Evolutionary conservation across 768 basidiomycete genomes (phyloP), one percentile per base, ranked within the genome.

Genomic region (Agrocybe pediades): DNA sequence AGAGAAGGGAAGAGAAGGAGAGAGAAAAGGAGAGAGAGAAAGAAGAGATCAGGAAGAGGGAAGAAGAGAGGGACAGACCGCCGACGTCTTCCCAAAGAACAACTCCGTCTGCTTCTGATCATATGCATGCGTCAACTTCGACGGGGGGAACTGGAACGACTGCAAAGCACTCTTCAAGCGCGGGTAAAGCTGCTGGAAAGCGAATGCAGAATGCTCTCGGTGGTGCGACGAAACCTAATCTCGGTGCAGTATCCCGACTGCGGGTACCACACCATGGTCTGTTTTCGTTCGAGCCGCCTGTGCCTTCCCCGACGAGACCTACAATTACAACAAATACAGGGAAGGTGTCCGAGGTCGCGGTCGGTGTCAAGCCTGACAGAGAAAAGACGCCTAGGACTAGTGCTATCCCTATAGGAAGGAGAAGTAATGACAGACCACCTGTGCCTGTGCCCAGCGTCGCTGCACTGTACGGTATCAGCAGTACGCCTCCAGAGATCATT

Each of bases 201-300:
- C 61, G 68, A 62, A 67, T 45, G 62, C 25, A 50, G n/a, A 42
- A 40, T 26, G 49, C 33, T 13, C 13, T 49, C 6, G 48, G 25
- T 9, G n/a, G 62, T 42, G 60, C 62, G 6, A 62, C 59, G 20
- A 62, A 61, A 53, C 62, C 66, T 49, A 54, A n/a, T n/a, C n/a
- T n/a, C n/a, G n/a, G 66, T 27, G 71, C 71, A 0, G 65, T 72
- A 27, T 60, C 70, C 7, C 68, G 73, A 33, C 54, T 75, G 20
- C 59, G 59, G 24, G 42, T 51, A 6, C 58, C 70, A 23, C 77
- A 82, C 0, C 87, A 87, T 65, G 82, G 81, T 8, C 72, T 79
- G 24, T 89, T 90, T 61, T 70, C 80, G 5, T 90, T 90, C 60
- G 88, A 90, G 60, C 84, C 85, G 17, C 78, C 86, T 0, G 82